phyloP scores from a whole-genome alignment of 2,329 filamentous ascomycete genomes.

The Leptographium lundbergii region DNA sequence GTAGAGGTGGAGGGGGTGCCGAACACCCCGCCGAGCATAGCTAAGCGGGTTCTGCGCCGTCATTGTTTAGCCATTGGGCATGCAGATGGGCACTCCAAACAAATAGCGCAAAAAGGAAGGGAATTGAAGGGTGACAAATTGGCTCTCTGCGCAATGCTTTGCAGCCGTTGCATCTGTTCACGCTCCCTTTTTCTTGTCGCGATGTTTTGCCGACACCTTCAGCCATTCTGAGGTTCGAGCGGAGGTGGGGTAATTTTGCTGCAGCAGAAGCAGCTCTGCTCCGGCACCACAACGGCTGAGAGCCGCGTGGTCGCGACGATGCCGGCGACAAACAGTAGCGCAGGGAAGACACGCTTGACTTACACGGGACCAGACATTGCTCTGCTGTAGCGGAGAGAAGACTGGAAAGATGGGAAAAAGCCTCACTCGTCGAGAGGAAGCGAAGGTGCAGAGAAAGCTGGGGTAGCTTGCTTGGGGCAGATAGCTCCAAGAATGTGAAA shows the following conservation, averaged over 20 bases:
- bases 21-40: constrained; percentile 53
- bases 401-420: background rate
- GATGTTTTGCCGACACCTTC: background rate
- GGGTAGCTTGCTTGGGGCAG: background rate
- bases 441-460: background rate
- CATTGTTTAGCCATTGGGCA: constrained; percentile 1
- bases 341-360: constrained; percentile 26
- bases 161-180: too few species aligned
- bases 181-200: background rate
- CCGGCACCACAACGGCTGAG: background rate
- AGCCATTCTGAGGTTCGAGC: constrained; percentile 3
- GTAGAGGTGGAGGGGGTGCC: constrained; percentile 19
- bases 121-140: background rate
- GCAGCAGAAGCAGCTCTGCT: background rate
- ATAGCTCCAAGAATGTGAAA: background rate
- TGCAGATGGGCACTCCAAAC: background rate
- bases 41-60: constrained; percentile 54
- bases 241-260: constrained; percentile 12
- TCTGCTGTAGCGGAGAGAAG: constrained; percentile 1
- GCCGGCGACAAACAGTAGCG: background rate
- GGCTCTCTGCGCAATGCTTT: background rate
- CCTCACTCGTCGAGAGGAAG: background rate
- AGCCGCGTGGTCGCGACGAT: background rate
- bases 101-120: background rate
- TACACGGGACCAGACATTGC: constrained; percentile 56